A percentile compares a stretch with the other conserved stretches of the same genome.
These are phyloP conservation scores for Ceriops zippeliana DNA, from an alignment of 345 rosid genomes.

Conservation along the genomic window DNA sequence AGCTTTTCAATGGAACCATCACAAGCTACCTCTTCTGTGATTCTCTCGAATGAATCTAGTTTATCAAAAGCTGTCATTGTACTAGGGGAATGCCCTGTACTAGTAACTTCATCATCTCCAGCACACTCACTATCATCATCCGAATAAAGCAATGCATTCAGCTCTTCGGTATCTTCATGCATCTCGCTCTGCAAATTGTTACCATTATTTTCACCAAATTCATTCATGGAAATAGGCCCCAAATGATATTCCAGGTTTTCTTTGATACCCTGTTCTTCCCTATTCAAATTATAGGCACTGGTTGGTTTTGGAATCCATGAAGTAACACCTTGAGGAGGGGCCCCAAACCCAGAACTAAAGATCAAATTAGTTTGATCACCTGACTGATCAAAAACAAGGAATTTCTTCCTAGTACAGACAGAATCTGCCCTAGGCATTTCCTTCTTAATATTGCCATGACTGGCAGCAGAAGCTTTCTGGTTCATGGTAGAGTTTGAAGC, in stretches of 20 bases:
- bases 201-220: slow-evolving; percentile 25
- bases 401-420: slow-evolving; percentile 41
- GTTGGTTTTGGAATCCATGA: slow-evolving; percentile 30
- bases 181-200: slow-evolving; percentile 50
- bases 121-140: slow-evolving; percentile 56
- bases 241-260: slow-evolving; percentile 17
- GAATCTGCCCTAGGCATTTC: slow-evolving; percentile 21
- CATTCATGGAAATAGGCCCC: slow-evolving; percentile 20
- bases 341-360: slow-evolving; percentile 41
- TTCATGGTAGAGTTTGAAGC: slow-evolving; percentile 19
- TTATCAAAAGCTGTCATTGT: slow-evolving; percentile 42
- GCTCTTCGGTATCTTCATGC: slow-evolving; percentile 94
- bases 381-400: slow-evolving; percentile 71
- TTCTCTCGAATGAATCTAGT: slow-evolving; percentile 26
- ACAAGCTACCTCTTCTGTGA: slow-evolving; percentile 35
- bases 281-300: slow-evolving; percentile 21
- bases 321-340: slow-evolving; percentile 24
- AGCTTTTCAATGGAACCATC: slow-evolving; percentile 35
- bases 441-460: slow-evolving; percentile 11
- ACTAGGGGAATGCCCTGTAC: slow-evolving; percentile 89
- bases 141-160: slow-evolving; percentile 85
- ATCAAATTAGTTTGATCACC: slow-evolving; percentile 61
- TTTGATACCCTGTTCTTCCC: slow-evolving; percentile 17
- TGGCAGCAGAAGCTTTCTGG: slow-evolving; percentile 27
- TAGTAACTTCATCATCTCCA: slow-evolving; percentile 67